phyloP scores from a whole-genome alignment of 345 rosid species.

The Citrus australasica region DNA sequence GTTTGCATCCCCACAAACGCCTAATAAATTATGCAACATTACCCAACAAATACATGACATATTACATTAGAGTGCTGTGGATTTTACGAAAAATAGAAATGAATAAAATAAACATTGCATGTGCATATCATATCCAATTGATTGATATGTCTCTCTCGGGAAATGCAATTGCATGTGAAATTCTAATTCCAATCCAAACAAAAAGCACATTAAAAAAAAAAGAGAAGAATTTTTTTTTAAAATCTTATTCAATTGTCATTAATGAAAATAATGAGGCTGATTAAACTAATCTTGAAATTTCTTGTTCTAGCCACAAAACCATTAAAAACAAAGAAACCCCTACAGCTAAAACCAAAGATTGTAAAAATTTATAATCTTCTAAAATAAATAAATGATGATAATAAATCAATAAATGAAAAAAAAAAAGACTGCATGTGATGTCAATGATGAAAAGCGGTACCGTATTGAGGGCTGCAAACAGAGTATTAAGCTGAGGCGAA shows the following conservation, averaged over 20 bases:
- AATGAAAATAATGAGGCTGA: neutral
- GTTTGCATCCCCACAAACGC: slow-evolving; percentile 90
- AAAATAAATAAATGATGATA: too few relatives aligned
- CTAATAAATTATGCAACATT: slow-evolving; percentile 19
- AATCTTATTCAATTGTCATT: neutral
- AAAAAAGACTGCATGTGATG: too few relatives aligned
- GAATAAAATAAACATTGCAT: neutral
- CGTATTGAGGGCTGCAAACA: slow-evolving; percentile 83
- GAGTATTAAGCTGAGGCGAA: slow-evolving; percentile 71
- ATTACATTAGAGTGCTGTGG: neutral
- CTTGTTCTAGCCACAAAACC: too few relatives aligned
- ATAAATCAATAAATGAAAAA: too few relatives aligned
- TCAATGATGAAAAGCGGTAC: slow-evolving; percentile 25
- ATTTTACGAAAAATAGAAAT: too few relatives aligned
- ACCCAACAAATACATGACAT: neutral
- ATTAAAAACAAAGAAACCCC: too few relatives aligned
- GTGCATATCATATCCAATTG: neutral
- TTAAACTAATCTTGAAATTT: too few relatives aligned
- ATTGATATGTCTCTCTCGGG: neutral
- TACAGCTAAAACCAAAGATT: too few relatives aligned
- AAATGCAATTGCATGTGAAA: neutral
- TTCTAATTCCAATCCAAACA: neutral
- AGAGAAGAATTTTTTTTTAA: neutral
- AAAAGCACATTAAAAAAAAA: neutral
- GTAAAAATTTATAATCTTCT: too few relatives aligned